Conservation (phyloP, 108 stramenopile species). For the Cyclotella sp. region DNA sequence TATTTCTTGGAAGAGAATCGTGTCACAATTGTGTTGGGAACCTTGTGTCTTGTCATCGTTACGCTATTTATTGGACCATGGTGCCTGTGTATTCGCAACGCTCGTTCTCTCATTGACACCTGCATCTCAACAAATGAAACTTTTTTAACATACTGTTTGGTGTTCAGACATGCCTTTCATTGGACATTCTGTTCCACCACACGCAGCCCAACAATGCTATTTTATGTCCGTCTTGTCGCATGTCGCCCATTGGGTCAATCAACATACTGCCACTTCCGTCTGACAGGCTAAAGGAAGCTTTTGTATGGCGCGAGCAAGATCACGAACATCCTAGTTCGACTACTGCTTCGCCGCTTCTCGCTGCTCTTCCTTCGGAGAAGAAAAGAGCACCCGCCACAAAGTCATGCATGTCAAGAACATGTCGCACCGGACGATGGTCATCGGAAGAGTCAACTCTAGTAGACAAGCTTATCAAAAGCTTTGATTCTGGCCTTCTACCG, state of each 20-base stretch:
- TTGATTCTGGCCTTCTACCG: constrained; percentile 71
- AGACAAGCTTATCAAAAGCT: constrained; percentile 65
- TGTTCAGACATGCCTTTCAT: constrained; percentile 33
- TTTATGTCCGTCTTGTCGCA: constrained; percentile 30
- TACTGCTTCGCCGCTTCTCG: constrained; percentile 34
- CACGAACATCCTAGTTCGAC: constrained; percentile 20
- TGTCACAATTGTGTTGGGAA: too few species aligned
- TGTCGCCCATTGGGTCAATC: constrained; percentile 14
- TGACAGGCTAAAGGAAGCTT: constrained; percentile 43
- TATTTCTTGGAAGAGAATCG: too few species aligned
- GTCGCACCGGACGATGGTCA: constrained; percentile 85
- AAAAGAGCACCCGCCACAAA: constrained; percentile 34
- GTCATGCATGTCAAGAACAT: constrained; percentile 29
- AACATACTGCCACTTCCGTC: constrained; percentile 32
- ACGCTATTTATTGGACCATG: too few species aligned
- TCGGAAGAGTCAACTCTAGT: constrained; percentile 71
- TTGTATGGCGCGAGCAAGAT: constrained; percentile 13
- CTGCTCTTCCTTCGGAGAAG: constrained; percentile 16
- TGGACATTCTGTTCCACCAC: constrained; percentile 22
- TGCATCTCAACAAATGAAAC: background rate
- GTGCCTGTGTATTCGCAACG: too few species aligned
- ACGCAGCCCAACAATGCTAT: background rate
- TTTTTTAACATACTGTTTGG: background rate
- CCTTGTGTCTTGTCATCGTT: too few species aligned
- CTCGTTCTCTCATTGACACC: background rate